Percentiles rank a stretch among this genome's conserved stretches.
Conservation (phyloP, 2,329 filamentous ascomycete genomes). For the Exophiala alcalophila region DNA sequence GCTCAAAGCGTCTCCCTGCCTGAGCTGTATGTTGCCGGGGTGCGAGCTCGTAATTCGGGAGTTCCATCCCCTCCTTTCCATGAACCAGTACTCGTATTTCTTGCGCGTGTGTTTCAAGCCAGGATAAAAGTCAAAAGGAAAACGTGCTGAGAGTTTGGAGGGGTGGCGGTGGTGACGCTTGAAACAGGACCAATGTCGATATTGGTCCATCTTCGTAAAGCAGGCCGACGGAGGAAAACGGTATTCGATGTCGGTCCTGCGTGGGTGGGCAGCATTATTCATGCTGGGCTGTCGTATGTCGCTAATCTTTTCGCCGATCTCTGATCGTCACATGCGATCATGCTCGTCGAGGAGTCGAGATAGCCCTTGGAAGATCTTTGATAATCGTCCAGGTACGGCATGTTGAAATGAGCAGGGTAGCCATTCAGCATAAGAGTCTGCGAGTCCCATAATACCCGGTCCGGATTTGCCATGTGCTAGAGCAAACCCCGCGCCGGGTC, state of each 20-base stretch:
- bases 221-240: slow-evolving; percentile 8
- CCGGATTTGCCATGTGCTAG: slow-evolving; percentile 33
- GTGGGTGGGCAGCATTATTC: slow-evolving; percentile 18
- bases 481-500: slow-evolving; percentile 33
- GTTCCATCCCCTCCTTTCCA: slow-evolving; percentile 10
- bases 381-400: slow-evolving; percentile 21
- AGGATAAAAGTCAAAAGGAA: slow-evolving; percentile 26
- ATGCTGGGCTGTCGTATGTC: slow-evolving; percentile 25
- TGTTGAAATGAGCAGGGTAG: slow-evolving; percentile 20
- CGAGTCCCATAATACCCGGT: slow-evolving; percentile 23
- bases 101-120: slow-evolving; percentile 16
- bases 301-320: slow-evolving; percentile 24
- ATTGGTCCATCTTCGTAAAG: slow-evolving; percentile 11
- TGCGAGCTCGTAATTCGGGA: no score
- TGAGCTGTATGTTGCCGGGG: no score
- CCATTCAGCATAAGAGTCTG: slow-evolving; percentile 24
- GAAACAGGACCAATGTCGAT: slow-evolving; percentile 11
- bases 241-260: slow-evolving; percentile 8
- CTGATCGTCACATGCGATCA: slow-evolving; percentile 22
- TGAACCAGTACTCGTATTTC: slow-evolving; percentile 23
- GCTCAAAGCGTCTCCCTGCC: slow-evolving; percentile 7
- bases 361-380: slow-evolving; percentile 13
- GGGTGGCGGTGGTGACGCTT: slow-evolving; percentile 21
- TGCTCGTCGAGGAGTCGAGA: slow-evolving; percentile 15
- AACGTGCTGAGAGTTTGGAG: slow-evolving; percentile 24